Evolutionary conservation across 768 basidiomycete genomes (phyloP).

Genomic region (Phaeotremella fagi): DNA sequence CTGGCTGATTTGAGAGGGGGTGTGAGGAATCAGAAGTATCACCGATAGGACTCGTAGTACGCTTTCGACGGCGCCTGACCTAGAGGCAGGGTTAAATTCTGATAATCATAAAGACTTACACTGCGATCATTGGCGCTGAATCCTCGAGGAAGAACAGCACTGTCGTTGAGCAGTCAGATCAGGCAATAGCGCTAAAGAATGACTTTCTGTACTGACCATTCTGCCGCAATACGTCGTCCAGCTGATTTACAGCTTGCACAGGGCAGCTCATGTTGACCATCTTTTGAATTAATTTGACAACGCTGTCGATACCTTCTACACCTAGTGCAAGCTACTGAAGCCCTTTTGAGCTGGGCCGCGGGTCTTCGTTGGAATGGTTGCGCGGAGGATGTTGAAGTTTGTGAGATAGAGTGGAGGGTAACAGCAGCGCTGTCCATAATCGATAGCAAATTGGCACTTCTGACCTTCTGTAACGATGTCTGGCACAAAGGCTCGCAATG

Average conservation of each 20-base stretch:
- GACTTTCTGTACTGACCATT: background rate
- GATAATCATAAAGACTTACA: background rate
- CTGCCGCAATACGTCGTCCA: background rate
- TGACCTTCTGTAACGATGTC: no score
- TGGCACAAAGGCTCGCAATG: no score
- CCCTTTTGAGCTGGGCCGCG: no score
- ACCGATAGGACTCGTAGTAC: background rate
- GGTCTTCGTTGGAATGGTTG: no score
- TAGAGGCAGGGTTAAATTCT: background rate
- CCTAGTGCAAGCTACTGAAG: conserved; percentile 4
- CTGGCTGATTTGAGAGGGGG: background rate
- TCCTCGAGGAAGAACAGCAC: background rate
- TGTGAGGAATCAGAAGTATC: no score
- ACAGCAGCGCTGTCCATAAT: no score
- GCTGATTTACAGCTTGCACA: background rate
- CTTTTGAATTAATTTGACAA: background rate
- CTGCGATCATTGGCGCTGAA: conserved; percentile 2
- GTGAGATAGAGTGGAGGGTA: no score
- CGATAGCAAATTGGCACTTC: no score
- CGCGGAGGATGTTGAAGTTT: no score
- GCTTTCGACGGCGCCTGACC: background rate
- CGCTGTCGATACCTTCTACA: conserved; percentile 2
- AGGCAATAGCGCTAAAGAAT: background rate
- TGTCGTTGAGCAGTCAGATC: background rate
- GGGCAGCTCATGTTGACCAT: background rate